phyloP scores from a whole-genome alignment of 306 rosid species.

The Parietaria judaica region DNA sequence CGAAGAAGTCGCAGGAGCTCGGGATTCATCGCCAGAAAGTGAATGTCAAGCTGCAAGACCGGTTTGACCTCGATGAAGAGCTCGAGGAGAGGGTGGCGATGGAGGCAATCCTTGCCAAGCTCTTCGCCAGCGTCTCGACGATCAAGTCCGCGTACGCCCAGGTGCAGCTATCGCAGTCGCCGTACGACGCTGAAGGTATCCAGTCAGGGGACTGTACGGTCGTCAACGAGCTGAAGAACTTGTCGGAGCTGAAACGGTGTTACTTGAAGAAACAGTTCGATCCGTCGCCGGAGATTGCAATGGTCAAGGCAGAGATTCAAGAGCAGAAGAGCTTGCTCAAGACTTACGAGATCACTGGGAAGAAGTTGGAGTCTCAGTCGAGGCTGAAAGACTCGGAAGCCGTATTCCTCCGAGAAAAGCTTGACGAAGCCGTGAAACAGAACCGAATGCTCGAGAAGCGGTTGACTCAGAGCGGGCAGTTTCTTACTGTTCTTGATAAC shows the following conservation, averaged over 20 bases:
- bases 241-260: slow-evolving; percentile 78
- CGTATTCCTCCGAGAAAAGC: slow-evolving; percentile 57
- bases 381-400: slow-evolving; percentile 72
- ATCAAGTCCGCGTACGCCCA: slow-evolving; percentile 81
- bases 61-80: slow-evolving; percentile 30
- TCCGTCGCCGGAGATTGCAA: slow-evolving; percentile 43
- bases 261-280: slow-evolving; percentile 68
- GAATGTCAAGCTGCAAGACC: slow-evolving; percentile 13
- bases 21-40: slow-evolving; percentile 9
- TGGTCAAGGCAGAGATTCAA: slow-evolving; percentile 56
- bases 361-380: slow-evolving; percentile 68
- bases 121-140: slow-evolving; percentile 61
- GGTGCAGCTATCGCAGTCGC: slow-evolving; percentile 60
- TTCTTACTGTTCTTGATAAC: slow-evolving; percentile 36
- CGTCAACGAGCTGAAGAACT: slow-evolving; percentile 50
- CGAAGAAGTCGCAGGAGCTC: slow-evolving; percentile 22
- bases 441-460: slow-evolving; percentile 54
- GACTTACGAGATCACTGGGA: slow-evolving; percentile 49
- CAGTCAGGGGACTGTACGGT: slow-evolving; percentile 52
- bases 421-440: slow-evolving; percentile 48
- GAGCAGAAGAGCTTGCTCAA: slow-evolving; percentile 67
- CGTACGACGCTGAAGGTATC: slow-evolving; percentile 74
- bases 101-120: slow-evolving; percentile 61
- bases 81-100: slow-evolving; percentile 43
- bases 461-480: slow-evolving; percentile 56